phyloP scores from a whole-genome alignment of 2,329 filamentous ascomycete species.

The Grosmannia serpens region DNA sequence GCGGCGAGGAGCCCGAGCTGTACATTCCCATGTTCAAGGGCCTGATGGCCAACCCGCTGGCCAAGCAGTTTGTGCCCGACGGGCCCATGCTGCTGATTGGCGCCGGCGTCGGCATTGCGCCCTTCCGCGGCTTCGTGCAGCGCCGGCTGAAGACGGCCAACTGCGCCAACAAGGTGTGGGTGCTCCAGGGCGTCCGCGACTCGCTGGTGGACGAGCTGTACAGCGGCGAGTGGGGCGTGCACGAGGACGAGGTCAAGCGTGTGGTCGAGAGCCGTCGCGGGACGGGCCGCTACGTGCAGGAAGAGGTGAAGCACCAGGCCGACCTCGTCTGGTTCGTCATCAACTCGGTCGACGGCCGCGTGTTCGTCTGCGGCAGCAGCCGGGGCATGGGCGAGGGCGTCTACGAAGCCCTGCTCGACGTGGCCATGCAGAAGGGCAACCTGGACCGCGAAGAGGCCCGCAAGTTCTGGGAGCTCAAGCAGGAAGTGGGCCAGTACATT shows the following conservation, averaged over 20 bases:
- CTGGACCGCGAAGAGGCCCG: conserved; percentile 70
- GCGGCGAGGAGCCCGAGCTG: conserved; percentile 50
- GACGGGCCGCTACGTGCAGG: conserved; percentile 86
- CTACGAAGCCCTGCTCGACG: conserved; percentile 73
- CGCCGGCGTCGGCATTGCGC: conserved; percentile 90
- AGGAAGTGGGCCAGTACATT: conserved; percentile 88
- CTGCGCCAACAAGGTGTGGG: conserved; percentile 96
- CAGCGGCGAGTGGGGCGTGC: conserved; percentile 88
- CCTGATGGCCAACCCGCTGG: conserved; percentile 92
- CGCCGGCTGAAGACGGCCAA: conserved; percentile 87
- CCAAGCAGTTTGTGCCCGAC: conserved; percentile 81
- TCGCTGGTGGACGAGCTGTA: conserved; percentile 92
- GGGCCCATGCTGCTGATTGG: conserved; percentile 97
- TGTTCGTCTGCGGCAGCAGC: conserved; percentile 92
- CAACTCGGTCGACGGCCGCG: conserved; percentile 87
- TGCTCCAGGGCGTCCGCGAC: conserved; percentile 88
- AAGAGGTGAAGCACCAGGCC: conserved; percentile 81
- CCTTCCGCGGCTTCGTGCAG: conserved; percentile 95
- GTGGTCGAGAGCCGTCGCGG: conserved; percentile 67
- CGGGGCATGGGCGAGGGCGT: conserved; percentile 98
- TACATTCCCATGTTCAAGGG: conserved; percentile 96
- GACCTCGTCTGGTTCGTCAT: conserved; percentile 98
- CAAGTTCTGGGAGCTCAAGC: conserved; percentile 87
- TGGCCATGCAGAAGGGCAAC: conserved; percentile 87
- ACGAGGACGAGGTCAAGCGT: conserved; percentile 76